These are phyloP conservation scores for Cutaneotrichosporon cyanovorans DNA, from an alignment of 1,284 basidiomycete genomes.

Conservation along the genomic window DNA sequence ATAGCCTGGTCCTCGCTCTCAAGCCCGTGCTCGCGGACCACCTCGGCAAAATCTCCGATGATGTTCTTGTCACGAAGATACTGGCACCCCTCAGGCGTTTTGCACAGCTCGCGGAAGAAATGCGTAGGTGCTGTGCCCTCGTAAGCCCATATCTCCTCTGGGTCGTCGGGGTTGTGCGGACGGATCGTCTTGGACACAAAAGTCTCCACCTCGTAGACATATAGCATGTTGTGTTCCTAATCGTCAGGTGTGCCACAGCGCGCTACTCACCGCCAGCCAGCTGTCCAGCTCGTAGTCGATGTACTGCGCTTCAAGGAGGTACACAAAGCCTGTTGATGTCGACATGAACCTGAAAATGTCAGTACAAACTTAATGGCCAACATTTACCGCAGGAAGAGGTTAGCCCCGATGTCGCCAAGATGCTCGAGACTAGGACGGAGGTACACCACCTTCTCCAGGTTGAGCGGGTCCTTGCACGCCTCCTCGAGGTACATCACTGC, in stretches of 20 bases:
- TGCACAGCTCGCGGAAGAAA: constrained; percentile 96
- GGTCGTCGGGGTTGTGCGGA: constrained; percentile 26
- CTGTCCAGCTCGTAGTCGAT: constrained; percentile 90
- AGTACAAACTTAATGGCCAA: too few species aligned
- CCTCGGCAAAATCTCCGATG: constrained; percentile 81
- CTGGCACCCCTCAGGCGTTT: constrained; percentile 88
- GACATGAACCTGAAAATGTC: constrained; percentile 72
- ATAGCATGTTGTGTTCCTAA: constrained; percentile 42
- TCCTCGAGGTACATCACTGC: constrained; percentile 84
- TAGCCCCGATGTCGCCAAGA: constrained; percentile 84
- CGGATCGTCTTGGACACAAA: constrained; percentile 42
- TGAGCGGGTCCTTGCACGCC: constrained; percentile 73
- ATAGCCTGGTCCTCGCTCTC: constrained; percentile 76
- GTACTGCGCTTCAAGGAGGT: constrained; percentile 83
- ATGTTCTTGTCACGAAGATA: constrained; percentile 84
- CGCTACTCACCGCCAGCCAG: constrained; percentile 74
- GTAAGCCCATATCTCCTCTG: constrained; percentile 51
- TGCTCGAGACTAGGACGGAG: constrained; percentile 93
- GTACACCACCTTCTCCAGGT: constrained; percentile 82
- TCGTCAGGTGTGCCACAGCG: background rate
- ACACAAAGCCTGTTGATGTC: constrained; percentile 83
- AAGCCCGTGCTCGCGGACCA: constrained; percentile 76
- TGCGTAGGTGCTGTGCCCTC: constrained; percentile 86
- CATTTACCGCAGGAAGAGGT: constrained; percentile 76
- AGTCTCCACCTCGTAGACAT: constrained; percentile 44